Percentiles rank a stretch among this genome's conserved stretches.
phyloP scores from a whole-genome alignment of 202 grass and related monocot species.

The Eragrostis tef region DNA sequence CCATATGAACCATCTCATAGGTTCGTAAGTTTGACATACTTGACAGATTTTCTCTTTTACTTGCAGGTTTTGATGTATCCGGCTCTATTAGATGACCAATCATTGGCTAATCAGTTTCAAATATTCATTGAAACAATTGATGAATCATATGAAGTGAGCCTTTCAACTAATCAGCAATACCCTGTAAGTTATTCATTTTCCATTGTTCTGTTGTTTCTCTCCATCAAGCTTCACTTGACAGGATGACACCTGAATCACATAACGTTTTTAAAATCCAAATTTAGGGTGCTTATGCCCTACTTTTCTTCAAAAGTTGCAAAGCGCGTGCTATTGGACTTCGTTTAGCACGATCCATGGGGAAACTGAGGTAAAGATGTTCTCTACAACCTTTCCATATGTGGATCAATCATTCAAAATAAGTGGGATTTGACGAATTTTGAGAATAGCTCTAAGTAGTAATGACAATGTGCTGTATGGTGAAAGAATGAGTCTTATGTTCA shows the following conservation, averaged over 20 bases:
- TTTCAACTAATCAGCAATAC: slow-evolving; percentile 93
- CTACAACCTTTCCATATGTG: not conserved
- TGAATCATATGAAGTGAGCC: slow-evolving; percentile 77
- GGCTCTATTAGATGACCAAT: slow-evolving; percentile 72
- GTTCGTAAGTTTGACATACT: slow-evolving; percentile 33
- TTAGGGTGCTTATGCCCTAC: slow-evolving; percentile 88
- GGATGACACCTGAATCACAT: slow-evolving; percentile 17
- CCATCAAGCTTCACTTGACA: slow-evolving; percentile 12
- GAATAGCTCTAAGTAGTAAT: slow-evolving; percentile 21
- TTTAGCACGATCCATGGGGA: slow-evolving; percentile 88
- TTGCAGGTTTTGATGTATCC: slow-evolving; percentile 90
- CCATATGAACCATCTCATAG: slow-evolving; percentile 22
- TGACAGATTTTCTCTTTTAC: slow-evolving; percentile 27
- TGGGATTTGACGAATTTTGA: not conserved
- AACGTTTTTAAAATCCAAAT: slow-evolving; percentile 36
- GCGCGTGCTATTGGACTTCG: slow-evolving; percentile 91
- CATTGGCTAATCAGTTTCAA: slow-evolving; percentile 86
- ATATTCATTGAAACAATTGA: slow-evolving; percentile 88
- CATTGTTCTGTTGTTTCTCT: slow-evolving; percentile 30
- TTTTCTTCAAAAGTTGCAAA: slow-evolving; percentile 81
- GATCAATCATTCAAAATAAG: not conserved
- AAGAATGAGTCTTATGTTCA: too few relatives aligned
- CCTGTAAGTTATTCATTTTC: slow-evolving; percentile 62
- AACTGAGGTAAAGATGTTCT: slow-evolving; percentile 67
- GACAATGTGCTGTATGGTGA: not conserved